A percentile compares a stretch with the other conserved stretches of the same genome.
phyloP scores from a whole-genome alignment of 331 rosid species.

The Prunus yedoensis region DNA sequence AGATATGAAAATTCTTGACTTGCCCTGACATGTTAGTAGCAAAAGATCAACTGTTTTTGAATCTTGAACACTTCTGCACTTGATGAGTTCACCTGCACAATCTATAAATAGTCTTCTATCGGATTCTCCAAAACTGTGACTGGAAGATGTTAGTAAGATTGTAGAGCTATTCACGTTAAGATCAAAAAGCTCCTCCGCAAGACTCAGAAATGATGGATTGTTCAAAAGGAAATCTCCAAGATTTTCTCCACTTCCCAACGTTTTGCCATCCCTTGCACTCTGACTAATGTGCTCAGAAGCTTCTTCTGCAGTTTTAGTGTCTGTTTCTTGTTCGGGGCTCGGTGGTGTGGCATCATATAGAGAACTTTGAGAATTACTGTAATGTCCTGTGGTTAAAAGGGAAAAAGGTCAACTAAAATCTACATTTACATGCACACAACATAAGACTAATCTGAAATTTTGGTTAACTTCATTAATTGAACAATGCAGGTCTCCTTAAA shows the following conservation, averaged over 20 bases:
- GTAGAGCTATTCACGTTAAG: slow-evolving; percentile 38
- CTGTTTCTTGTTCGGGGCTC: slow-evolving; percentile 30
- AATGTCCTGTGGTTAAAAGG: slow-evolving; percentile 40
- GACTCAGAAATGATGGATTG: slow-evolving; percentile 56
- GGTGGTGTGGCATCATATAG: slow-evolving; percentile 29
- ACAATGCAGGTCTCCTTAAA: background rate
- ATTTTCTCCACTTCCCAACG: slow-evolving; percentile 24
- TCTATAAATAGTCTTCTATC: slow-evolving; percentile 45
- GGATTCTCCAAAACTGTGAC: slow-evolving; percentile 17
- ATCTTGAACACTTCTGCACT: slow-evolving; percentile 41
- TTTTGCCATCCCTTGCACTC: slow-evolving; percentile 13
- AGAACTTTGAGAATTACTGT: slow-evolving; percentile 31
- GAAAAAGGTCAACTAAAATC: slow-evolving; percentile 14
- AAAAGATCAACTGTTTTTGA: slow-evolving; percentile 41
- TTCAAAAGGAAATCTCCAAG: slow-evolving; percentile 50
- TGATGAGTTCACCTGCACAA: slow-evolving; percentile 68
- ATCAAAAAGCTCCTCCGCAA: slow-evolving; percentile 60
- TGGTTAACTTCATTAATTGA: background rate
- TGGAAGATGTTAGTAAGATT: slow-evolving; percentile 31
- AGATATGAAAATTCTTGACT: slow-evolving; percentile 39
- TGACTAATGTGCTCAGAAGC: slow-evolving; percentile 17
- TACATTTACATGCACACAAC: background rate
- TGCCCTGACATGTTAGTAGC: slow-evolving; percentile 33
- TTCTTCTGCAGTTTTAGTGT: slow-evolving; percentile 29
- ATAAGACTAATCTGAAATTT: background rate